These are phyloP conservation scores for Penicillium sp. DNA, from an alignment of 2,329 filamentous ascomycete genomes.

Conservation along the genomic window DNA sequence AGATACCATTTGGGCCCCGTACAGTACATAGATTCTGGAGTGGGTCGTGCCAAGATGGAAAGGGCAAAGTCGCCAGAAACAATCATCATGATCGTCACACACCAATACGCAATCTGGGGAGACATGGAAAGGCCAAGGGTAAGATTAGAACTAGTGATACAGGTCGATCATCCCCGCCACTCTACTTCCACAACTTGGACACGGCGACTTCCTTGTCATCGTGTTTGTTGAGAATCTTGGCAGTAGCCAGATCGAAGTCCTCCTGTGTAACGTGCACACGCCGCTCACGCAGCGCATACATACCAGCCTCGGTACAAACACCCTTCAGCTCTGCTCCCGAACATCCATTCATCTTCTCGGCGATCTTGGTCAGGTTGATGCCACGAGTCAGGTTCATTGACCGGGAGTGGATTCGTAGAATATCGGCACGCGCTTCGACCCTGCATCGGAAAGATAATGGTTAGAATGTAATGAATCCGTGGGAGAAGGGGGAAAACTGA, in stretches of 20 bases:
- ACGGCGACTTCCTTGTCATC: conserved; percentile 82
- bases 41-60: not conserved
- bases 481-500: conserved; percentile 30
- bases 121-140: not conserved
- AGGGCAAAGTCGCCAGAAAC: not conserved
- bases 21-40: not conserved
- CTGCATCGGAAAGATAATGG: conserved; percentile 29
- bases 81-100: not conserved
- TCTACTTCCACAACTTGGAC: conserved; percentile 40
- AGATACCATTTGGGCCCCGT: not conserved
- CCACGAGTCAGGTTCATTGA: conserved; percentile 98
- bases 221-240: conserved; percentile 99
- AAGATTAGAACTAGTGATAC: conserved; percentile 29
- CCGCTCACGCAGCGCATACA: conserved; percentile 94
- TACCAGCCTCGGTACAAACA: conserved; percentile 97
- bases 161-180: conserved; percentile 13
- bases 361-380: conserved; percentile 97
- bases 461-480: conserved; percentile 16
- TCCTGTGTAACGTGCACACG: conserved; percentile 98
- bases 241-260: conserved; percentile 96
- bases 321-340: conserved; percentile 97
- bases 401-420: conserved; percentile 93
- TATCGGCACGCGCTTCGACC: conserved; percentile 94
- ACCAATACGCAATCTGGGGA: not conserved
- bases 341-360: conserved; percentile 99